phyloP scores from a whole-genome alignment of 1,139 yeast species.

The Sugiyamaella pinicola region DNA sequence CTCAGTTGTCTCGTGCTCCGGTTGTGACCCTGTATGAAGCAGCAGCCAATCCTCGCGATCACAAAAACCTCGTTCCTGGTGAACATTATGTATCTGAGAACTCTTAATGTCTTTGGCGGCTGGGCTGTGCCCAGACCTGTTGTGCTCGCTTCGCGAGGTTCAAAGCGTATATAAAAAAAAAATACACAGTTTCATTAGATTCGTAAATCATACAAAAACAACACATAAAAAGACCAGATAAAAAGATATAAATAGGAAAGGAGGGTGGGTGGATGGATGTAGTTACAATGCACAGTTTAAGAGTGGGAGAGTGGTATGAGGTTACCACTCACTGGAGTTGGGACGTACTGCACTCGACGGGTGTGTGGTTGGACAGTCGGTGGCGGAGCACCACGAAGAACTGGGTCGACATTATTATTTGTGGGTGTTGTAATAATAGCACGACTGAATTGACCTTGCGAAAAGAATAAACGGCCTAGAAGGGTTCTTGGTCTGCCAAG shows the following conservation, averaged over 20 bases:
- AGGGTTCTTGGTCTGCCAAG: constrained; percentile 11
- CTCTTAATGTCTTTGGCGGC: constrained; percentile 13
- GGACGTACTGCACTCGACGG: constrained; percentile 11
- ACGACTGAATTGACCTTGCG: not conserved
- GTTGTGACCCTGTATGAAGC: constrained; percentile 79
- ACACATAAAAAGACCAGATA: not conserved
- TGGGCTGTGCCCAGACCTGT: constrained; percentile 2
- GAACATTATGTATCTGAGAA: constrained; percentile 29
- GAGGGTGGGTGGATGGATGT: too few relatives aligned
- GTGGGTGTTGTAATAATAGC: not conserved
- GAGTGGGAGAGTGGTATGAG: not conserved
- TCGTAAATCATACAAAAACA: constrained; percentile 19
- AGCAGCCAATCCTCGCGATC: constrained; percentile 92
- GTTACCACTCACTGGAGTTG: constrained; percentile 5
- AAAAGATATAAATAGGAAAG: constrained; percentile 1
- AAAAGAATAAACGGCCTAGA: constrained; percentile 7
- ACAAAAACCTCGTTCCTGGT: constrained; percentile 54
- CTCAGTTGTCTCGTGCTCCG: constrained; percentile 62
- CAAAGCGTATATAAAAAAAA: not conserved
- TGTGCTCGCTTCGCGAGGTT: not conserved
- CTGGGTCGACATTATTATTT: constrained; percentile 1
- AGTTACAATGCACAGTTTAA: not conserved
- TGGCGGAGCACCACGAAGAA: constrained; percentile 12
- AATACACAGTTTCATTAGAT: constrained; percentile 16
- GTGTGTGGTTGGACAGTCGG: constrained; percentile 5